Evolutionary conservation across 805 yeast species (phyloP), one percentile per base, ranked within the genome.

Genomic region (Priceomyces haplophilus): DNA sequence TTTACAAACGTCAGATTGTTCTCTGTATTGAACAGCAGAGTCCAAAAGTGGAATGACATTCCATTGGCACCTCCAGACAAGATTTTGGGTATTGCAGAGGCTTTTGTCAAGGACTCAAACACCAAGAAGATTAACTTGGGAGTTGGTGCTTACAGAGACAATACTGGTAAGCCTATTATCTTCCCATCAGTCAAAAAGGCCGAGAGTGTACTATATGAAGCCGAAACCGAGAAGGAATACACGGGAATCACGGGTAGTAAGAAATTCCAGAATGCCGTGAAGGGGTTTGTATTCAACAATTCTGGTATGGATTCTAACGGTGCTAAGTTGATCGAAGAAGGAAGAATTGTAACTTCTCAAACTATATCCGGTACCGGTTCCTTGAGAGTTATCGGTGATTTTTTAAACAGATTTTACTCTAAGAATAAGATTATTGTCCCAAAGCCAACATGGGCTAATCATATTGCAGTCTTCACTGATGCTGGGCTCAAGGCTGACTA

Each of bases 311-410:
- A 80, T 50, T 59, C 70, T 39, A 65, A 73, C 47, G 86, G 86
- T 31, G 69, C 75, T 30, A 59, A 75, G 45, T 76, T 84, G 43
- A 63, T 84, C 34, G 65, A 67, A 11, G 82, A 79, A 39, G 76
- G 77, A 43, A 75, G 95, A 54, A 76, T 90, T 32, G 85, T 88
- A 41, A 80, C 95, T 38, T 75, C 89, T 11, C 99, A 91, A 69
- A 85, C 97, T 44, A 75, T 91, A 48, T 85, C 95, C 31, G 99
- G 99, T 49, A 91, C 99, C 30, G 99, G 99, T 48, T 91, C 97
- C 3, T 72, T 90, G 48, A 81, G 95, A 52, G 82, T 91, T 30
- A 80, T 89, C 38, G 91, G 86, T 18, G 91, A 83, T 58, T 86
- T 91, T 59, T 64, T 90, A 55, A 65, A 65, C 51, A 68, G 76